A percentile compares a stretch with the other conserved stretches of the same genome.
Evolutionary conservation across 768 basidiomycete genomes (phyloP).

Genomic region (Serendipita indica): DNA sequence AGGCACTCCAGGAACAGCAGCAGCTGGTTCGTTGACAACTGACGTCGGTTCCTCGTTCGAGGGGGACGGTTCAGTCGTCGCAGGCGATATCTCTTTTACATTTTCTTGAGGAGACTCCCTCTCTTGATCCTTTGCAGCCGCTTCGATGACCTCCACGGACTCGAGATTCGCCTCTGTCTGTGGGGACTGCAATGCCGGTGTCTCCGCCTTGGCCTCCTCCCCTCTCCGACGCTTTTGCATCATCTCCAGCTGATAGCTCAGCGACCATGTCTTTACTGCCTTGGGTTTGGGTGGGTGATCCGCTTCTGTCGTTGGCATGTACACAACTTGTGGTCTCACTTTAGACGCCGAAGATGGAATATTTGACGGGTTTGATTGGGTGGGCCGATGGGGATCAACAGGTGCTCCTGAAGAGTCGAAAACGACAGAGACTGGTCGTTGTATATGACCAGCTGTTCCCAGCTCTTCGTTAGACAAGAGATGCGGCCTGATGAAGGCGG

Average conservation of each 20-base stretch:
- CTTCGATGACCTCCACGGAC: too few species aligned
- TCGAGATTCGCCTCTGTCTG: not conserved
- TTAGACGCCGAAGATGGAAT: too few species aligned
- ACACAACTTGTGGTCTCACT: not conserved
- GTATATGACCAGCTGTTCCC: too few species aligned
- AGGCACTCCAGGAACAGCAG: not conserved
- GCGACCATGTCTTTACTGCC: not conserved
- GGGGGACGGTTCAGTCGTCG: not conserved
- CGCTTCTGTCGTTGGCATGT: not conserved
- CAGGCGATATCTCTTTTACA: not conserved
- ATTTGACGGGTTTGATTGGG: not conserved
- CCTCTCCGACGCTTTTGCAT: not conserved
- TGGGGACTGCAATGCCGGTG: not conserved
- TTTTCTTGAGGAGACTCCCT: not conserved
- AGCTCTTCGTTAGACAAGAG: too few species aligned
- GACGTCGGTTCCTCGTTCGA: not conserved
- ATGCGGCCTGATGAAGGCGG: too few species aligned
- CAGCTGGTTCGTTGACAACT: not conserved
- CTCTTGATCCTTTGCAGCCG: not conserved
- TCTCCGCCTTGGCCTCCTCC: not conserved
- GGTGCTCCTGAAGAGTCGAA: too few species aligned
- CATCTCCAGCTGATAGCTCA: constrained; percentile 1
- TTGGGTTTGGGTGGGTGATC: not conserved
- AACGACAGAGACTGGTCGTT: too few species aligned
- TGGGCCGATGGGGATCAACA: not conserved